Conservation (phyloP, 176 grass and related monocot species). For the Rhynchospora breviuscula region DNA sequence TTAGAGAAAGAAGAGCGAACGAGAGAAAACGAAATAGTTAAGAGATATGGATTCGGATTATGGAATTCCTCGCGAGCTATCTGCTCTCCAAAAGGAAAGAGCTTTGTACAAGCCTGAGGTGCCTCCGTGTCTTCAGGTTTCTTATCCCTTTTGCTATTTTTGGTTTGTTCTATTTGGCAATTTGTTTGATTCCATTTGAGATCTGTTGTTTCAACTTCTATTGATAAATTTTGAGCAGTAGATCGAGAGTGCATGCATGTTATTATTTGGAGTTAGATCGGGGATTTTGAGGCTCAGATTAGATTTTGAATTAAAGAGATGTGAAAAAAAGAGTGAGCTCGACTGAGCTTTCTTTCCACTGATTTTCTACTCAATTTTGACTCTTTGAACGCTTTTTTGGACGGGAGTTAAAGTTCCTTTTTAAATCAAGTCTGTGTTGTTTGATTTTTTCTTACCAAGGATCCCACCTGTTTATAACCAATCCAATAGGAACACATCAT, state of each 20-base stretch:
- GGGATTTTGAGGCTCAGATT: background rate
- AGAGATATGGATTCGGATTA: constrained; percentile 84
- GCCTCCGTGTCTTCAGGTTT: constrained; percentile 91
- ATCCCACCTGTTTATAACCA: background rate
- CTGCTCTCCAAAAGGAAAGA: constrained; percentile 70
- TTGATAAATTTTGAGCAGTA: background rate
- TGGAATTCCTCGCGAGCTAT: constrained; percentile 83
- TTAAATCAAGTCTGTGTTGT: background rate
- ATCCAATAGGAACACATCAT: background rate
- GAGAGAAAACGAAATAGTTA: background rate
- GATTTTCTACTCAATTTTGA: constrained; percentile 1
- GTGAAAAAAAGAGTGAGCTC: background rate
- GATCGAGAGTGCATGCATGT: constrained; percentile 22
- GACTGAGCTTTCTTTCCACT: background rate
- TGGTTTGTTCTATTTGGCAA: constrained; percentile 15
- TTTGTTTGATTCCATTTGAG: background rate
- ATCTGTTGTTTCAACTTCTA: constrained; percentile 2
- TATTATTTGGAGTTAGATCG: background rate
- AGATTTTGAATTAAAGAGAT: background rate
- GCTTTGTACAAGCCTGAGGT: constrained; percentile 75
- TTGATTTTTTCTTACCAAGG: background rate
- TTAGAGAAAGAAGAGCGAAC: constrained; percentile 1
- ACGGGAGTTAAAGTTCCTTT: background rate
- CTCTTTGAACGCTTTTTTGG: background rate
- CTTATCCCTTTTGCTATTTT: background rate